These are phyloP conservation scores for Eucalyptus polyanthemos DNA, from an alignment of 345 rosid species.

Conservation along the genomic window DNA sequence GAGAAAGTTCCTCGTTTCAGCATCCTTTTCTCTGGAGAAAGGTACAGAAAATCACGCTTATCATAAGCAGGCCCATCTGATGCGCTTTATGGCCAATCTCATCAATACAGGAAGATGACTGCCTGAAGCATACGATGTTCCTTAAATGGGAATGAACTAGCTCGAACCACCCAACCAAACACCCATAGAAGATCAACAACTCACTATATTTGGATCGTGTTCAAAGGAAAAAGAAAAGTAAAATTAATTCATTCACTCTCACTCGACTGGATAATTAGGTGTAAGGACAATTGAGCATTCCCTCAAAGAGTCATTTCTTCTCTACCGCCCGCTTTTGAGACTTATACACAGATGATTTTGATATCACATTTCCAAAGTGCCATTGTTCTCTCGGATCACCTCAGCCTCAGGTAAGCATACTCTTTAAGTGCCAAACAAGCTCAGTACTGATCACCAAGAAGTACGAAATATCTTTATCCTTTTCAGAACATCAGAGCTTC, in stretches of 20 bases:
- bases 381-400: background rate
- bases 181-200: background rate
- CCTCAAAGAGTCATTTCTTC: background rate
- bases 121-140: background rate
- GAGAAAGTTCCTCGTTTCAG: slow-evolving; percentile 46
- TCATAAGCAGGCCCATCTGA: background rate
- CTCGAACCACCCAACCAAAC: background rate
- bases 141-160: background rate
- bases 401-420: background rate
- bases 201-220: background rate
- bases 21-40: slow-evolving; percentile 56
- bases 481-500: background rate
- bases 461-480: background rate
- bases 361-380: background rate
- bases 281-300: background rate
- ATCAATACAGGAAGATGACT: background rate
- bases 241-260: background rate
- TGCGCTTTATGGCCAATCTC: background rate
- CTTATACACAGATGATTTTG: background rate
- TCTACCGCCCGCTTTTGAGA: background rate
- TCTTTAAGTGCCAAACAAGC: background rate
- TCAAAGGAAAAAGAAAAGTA: background rate
- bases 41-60: background rate
- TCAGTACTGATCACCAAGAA: background rate
- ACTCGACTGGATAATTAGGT: background rate